Conservation (phyloP, 345 rosid genomes). For the Linum lewisii region DNA sequence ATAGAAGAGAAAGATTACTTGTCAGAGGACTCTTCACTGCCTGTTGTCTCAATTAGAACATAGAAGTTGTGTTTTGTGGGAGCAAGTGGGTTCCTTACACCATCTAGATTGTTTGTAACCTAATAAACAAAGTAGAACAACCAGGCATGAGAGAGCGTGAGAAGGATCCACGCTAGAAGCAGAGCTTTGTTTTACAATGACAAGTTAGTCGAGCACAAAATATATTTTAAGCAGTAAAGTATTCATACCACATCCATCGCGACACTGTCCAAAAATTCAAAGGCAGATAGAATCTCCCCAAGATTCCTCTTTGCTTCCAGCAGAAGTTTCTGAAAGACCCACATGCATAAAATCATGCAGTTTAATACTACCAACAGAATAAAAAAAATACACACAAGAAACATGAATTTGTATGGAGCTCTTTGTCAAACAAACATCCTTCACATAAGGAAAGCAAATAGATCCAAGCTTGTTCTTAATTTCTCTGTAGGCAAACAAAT, state of each 20-base stretch:
- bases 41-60: constrained; percentile 80
- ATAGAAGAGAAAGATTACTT: constrained; percentile 28
- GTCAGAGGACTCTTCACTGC: constrained; percentile 63
- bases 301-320: constrained; percentile 79
- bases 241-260: constrained; percentile 65
- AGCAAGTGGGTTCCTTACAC: constrained; percentile 78
- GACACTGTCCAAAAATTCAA: constrained; percentile 72
- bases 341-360: not conserved
- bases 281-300: constrained; percentile 89
- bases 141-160: not conserved
- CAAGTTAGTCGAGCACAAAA: not conserved
- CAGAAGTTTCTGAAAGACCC: constrained; percentile 52
- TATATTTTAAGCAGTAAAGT: constrained; percentile 7
- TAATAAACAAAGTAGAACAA: constrained; percentile 15
- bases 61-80: constrained; percentile 65
- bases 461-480: not conserved
- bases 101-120: constrained; percentile 76
- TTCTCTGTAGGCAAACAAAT: not conserved
- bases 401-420: not conserved
- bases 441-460: no score
- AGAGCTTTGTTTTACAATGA: not conserved
- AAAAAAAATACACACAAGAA: constrained; percentile 6
- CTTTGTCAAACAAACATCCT: not conserved
- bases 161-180: not conserved
- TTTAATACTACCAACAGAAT: not conserved